A percentile compares a stretch with the other conserved stretches of the same genome.
These are phyloP conservation scores for Blastobotrys robertii DNA, from an alignment of 805 yeast species.

Conservation along the genomic window DNA sequence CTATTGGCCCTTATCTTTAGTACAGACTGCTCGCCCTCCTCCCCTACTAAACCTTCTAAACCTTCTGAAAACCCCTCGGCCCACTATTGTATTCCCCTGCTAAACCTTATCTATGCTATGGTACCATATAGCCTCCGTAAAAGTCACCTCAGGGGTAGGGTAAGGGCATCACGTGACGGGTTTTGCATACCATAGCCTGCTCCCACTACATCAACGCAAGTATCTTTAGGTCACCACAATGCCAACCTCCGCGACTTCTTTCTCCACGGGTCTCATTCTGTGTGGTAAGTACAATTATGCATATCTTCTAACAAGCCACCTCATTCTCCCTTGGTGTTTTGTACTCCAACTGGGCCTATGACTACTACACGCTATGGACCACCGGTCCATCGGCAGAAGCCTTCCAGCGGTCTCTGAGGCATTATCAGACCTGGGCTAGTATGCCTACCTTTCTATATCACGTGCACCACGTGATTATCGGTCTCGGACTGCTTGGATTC, in stretches of 20 bases:
- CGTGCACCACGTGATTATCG: constrained; percentile 51
- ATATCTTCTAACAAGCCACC: constrained; percentile 31
- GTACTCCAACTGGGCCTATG: constrained; percentile 75
- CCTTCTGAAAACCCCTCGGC: too few species aligned
- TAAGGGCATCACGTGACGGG: too few species aligned
- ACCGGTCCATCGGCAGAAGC: constrained; percentile 40
- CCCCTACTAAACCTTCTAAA: too few species aligned
- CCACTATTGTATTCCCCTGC: too few species aligned
- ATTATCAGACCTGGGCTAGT: constrained; percentile 65
- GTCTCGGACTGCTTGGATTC: constrained; percentile 61
- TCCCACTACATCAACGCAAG: too few species aligned
- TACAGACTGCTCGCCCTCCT: too few species aligned
- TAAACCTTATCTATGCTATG: too few species aligned
- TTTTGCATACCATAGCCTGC: too few species aligned
- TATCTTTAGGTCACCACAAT: constrained; percentile 7
- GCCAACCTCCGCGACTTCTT: constrained; percentile 27
- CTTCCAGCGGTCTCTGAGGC: constrained; percentile 53
- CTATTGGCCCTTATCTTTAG: too few species aligned
- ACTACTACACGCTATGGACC: constrained; percentile 63
- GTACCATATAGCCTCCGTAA: too few species aligned
- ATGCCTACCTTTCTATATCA: constrained; percentile 52
- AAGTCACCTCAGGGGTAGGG: too few species aligned
- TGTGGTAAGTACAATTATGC: constrained; percentile 10
- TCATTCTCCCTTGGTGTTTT: constrained; percentile 76
- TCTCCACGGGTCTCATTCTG: constrained; percentile 23